These are phyloP conservation scores for Rhinocladiella mackenziei DNA, from an alignment of 2,329 filamentous ascomycete species.

Conservation along the genomic window DNA sequence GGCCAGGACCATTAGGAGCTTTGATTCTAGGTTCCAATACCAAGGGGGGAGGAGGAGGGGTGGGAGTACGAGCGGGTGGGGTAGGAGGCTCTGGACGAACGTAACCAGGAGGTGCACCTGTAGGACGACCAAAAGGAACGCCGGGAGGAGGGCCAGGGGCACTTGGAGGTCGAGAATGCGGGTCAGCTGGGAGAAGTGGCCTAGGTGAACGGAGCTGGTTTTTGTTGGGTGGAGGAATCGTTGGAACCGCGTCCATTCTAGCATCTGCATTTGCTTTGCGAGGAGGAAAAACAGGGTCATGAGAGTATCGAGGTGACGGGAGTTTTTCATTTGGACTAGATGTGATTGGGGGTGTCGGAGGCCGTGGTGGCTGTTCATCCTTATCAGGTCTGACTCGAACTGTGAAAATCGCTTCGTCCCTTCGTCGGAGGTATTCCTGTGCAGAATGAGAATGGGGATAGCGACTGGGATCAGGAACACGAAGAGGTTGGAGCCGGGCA, in stretches of 20 bases:
- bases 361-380: no score
- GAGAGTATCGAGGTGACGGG: constrained; percentile 8
- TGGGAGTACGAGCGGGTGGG: no score
- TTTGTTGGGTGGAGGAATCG: neutral
- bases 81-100: no score
- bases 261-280: neutral
- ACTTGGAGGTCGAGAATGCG: no score
- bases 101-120: no score
- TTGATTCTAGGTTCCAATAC: no score
- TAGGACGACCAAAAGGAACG: no score
- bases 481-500: constrained; percentile 4
- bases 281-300: neutral
- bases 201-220: no score
- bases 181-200: neutral
- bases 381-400: no score
- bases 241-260: neutral
- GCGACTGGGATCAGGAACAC: constrained; percentile 24
- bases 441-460: constrained; percentile 27
- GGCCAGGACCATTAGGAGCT: no score
- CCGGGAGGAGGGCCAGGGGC: no score
- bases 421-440: constrained; percentile 14
- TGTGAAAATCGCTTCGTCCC: constrained; percentile 17
- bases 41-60: no score
- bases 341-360: neutral
- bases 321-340: constrained; percentile 4